Percentiles rank a stretch among this genome's conserved stretches.
phyloP scores from a whole-genome alignment of 164 flowering plant species.

The Pachysandra terminalis region DNA sequence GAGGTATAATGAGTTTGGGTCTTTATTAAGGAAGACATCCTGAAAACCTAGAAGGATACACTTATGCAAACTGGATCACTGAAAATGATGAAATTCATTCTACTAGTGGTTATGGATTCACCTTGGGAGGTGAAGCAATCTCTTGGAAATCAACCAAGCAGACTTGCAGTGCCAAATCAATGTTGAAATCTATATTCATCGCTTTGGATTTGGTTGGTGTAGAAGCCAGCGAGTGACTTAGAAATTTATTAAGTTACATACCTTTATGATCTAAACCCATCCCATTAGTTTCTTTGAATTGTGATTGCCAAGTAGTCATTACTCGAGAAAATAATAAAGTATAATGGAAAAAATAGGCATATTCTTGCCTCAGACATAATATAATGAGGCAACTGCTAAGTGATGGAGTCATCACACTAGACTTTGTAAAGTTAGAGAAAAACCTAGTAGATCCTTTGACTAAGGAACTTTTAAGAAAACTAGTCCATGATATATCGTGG shows the following conservation, averaged over 20 bases:
- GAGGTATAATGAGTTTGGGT: neutral
- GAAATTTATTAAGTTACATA: conserved; percentile 1
- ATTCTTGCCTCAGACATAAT: conserved; percentile 5
- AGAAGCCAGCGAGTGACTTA: conserved; percentile 9
- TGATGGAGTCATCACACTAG: conserved; percentile 6
- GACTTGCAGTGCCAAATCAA: too few relatives aligned
- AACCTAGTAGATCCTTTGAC: conserved; percentile 12
- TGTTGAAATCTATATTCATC: conserved; percentile 7
- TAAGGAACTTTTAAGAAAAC: neutral
- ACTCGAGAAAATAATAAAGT: neutral
- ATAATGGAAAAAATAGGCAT: conserved; percentile 7
- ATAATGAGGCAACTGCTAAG: neutral
- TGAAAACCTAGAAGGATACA: conserved; percentile 2
- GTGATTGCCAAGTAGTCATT: conserved; percentile 11
- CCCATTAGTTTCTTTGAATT: neutral
- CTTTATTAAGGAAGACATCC: neutral
- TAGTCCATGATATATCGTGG: conserved; percentile 3
- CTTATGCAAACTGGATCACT: conserved; percentile 3
- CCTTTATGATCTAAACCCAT: neutral
- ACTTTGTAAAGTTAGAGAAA: conserved; percentile 5
- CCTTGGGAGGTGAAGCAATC: too few relatives aligned
- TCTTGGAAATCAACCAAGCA: too few relatives aligned
- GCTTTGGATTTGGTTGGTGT: conserved; percentile 4
- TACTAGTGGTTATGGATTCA: too few relatives aligned
- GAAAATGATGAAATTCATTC: neutral